Evolutionary conservation across 345 rosid genomes (phyloP).

Genomic region (Microcos paniculata): DNA sequence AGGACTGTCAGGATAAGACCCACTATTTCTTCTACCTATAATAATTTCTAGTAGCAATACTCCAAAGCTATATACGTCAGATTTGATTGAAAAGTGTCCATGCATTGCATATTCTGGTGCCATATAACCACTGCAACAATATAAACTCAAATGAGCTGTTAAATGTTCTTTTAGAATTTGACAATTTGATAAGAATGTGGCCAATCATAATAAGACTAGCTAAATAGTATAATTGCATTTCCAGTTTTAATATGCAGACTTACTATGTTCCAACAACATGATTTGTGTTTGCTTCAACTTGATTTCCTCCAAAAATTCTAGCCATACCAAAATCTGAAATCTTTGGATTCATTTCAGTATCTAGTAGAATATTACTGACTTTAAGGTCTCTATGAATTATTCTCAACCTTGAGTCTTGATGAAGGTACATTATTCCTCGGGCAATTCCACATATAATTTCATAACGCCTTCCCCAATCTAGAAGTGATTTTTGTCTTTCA

Average conservation of each 20-base stretch:
- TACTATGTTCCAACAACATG: conserved; percentile 69
- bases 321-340: conserved; percentile 70
- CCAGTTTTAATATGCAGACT: conserved; percentile 18
- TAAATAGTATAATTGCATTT: too few species aligned
- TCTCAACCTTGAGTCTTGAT: conserved; percentile 69
- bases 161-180: too few species aligned
- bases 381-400: conserved; percentile 77
- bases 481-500: conserved; percentile 23
- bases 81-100: conserved; percentile 59
- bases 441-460: conserved; percentile 55
- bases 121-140: conserved; percentile 58
- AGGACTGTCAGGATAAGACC: conserved; percentile 18
- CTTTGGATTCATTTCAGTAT: conserved; percentile 47
- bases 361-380: conserved; percentile 56
- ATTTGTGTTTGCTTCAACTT: conserved; percentile 46
- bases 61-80: conserved; percentile 67
- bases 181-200: background rate
- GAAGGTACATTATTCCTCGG: conserved; percentile 66
- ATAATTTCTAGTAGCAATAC: conserved; percentile 59
- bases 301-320: conserved; percentile 47
- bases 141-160: background rate
- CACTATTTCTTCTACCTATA: conserved; percentile 41
- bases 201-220: too few species aligned
- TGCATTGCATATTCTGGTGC: conserved; percentile 70
- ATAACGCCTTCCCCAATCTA: conserved; percentile 56